Conservation (phyloP, 345 rosid species). For the Rhizophora apiculata region DNA sequence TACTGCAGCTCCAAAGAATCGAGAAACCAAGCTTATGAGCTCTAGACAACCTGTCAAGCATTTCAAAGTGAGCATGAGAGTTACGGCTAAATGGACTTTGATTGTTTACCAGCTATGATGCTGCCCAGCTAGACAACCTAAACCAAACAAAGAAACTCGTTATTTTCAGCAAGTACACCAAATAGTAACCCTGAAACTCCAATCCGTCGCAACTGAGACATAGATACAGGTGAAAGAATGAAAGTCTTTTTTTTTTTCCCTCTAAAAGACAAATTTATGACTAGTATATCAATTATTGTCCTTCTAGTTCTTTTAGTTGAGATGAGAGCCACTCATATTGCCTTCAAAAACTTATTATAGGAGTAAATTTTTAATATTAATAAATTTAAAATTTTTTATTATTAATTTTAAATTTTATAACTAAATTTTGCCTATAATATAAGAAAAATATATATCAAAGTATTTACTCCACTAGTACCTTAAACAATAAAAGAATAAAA, state of each 20-base stretch:
- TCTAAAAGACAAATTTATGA: no score
- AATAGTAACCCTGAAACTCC: neutral
- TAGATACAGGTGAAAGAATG: neutral
- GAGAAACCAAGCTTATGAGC: neutral
- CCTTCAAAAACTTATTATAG: no score
- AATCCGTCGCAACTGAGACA: neutral
- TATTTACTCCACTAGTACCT: no score
- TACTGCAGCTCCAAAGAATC: neutral
- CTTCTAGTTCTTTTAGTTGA: no score
- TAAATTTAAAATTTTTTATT: no score
- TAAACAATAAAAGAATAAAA: no score
- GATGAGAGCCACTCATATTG: no score
- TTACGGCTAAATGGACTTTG: constrained; percentile 3
- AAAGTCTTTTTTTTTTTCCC: neutral
- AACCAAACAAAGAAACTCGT: neutral
- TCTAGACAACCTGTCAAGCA: neutral
- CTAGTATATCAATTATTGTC: no score
- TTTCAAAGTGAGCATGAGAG: neutral
- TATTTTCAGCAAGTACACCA: neutral
- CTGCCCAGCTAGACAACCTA: neutral
- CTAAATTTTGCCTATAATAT: no score
- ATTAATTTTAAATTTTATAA: no score
- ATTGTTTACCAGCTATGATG: constrained; percentile 16
- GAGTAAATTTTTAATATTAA: no score
- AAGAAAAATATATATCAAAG: no score